Evolutionary conservation across 2,329 filamentous ascomycete genomes (phyloP).

Genomic region (Cercospora sojina): DNA sequence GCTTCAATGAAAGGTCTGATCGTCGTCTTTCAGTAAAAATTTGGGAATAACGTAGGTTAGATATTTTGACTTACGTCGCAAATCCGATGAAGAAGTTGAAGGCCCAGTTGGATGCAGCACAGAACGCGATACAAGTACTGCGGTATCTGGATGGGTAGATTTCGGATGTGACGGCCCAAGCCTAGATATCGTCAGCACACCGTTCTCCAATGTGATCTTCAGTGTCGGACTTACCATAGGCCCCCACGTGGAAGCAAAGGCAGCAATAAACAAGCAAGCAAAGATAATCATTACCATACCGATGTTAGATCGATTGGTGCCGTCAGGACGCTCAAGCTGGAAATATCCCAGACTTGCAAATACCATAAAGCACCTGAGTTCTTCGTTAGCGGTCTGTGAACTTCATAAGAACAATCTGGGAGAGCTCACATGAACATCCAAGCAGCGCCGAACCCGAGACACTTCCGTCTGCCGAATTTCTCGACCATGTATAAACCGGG

Average conservation of each 20-base stretch:
- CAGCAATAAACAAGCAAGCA: conserved; percentile 65
- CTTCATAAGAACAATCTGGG: neutral
- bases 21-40: neutral
- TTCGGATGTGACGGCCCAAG: conserved; percentile 54
- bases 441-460: conserved; percentile 45
- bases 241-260: conserved; percentile 63
- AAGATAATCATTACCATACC: conserved; percentile 65
- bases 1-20: conserved; percentile 32
- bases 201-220: conserved; percentile 42
- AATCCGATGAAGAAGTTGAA: conserved; percentile 34
- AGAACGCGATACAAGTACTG: conserved; percentile 54
- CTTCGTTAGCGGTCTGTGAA: neutral
- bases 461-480: conserved; percentile 46
- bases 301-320: conserved; percentile 39
- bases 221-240: conserved; percentile 32
- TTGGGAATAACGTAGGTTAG: too few species aligned
- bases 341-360: conserved; percentile 48
- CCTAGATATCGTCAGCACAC: conserved; percentile 44
- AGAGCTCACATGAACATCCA: conserved; percentile 46
- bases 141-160: conserved; percentile 61
- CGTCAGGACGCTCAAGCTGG: conserved; percentile 32
- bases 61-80: conserved; percentile 3
- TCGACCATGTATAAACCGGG: conserved; percentile 50
- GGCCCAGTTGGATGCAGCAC: conserved; percentile 61
- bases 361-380: conserved; percentile 54